These are phyloP conservation scores for Carpinus fangiana DNA, from an alignment of 306 rosid species.

Conservation along the genomic window DNA sequence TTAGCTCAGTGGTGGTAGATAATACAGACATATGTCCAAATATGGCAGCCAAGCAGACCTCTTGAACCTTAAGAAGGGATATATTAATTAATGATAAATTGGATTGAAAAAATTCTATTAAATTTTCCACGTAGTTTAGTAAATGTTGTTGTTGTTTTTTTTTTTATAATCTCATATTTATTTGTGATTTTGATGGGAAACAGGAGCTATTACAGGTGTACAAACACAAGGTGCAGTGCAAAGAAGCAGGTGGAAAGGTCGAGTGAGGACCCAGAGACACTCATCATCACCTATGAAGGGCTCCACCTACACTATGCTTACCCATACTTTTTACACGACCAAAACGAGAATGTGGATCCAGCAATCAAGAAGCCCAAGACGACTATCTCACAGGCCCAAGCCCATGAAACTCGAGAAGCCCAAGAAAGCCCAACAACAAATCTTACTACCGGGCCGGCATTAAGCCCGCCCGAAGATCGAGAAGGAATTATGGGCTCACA, in stretches of 20 bases:
- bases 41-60: too few species aligned
- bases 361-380: conserved; percentile 58
- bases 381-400: conserved; percentile 21
- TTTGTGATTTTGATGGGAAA: conserved; percentile 18
- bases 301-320: conserved; percentile 87
- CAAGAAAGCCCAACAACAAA: conserved; percentile 24
- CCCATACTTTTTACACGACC: conserved; percentile 56
- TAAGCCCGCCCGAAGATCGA: conserved; percentile 16
- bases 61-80: too few species aligned
- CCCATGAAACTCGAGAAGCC: conserved; percentile 22
- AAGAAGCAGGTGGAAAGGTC: conserved; percentile 95
- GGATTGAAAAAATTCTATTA: too few species aligned
- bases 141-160: too few species aligned
- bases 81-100: too few species aligned
- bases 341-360: conserved; percentile 34
- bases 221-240: conserved; percentile 88
- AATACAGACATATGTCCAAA: neutral
- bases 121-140: too few species aligned
- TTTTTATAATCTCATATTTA: neutral
- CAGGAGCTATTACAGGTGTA: conserved; percentile 90
- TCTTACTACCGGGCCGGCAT: neutral
- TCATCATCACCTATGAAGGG: conserved; percentile 84
- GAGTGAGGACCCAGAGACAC: conserved; percentile 69
- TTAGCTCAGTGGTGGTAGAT: conserved; percentile 25
- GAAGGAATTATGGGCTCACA: conserved; percentile 43